phyloP scores from a whole-genome alignment of 768 basidiomycete genomes.

The Mycena rosella region DNA sequence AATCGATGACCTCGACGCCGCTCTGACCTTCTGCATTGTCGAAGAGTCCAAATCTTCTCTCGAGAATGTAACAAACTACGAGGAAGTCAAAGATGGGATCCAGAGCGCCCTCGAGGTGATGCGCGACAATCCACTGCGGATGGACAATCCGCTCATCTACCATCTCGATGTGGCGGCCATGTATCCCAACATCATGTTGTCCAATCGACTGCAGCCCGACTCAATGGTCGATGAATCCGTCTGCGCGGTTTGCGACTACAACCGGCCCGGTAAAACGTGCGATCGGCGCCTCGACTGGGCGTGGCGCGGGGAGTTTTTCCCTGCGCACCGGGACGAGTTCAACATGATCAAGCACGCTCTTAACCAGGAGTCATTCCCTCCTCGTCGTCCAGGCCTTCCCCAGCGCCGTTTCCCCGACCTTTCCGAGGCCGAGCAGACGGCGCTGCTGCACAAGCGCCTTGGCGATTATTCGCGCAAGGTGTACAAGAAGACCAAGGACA shows the following conservation, averaged over 20 bases:
- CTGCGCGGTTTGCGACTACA: constrained; percentile 98
- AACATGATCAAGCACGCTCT: constrained; percentile 99
- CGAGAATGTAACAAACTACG: constrained; percentile 93
- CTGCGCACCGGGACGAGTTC: constrained; percentile 95
- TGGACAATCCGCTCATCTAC: constrained; percentile 96
- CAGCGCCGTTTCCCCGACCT: constrained; percentile 89
- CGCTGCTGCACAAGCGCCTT: constrained; percentile 93
- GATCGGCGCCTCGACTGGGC: constrained; percentile 97
- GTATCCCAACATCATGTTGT: constrained; percentile 99
- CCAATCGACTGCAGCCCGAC: constrained; percentile 97
- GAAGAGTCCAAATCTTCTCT: constrained; percentile 87
- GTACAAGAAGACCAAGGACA: constrained; percentile 98
- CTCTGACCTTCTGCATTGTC: constrained; percentile 87
- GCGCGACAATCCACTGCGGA: constrained; percentile 91
- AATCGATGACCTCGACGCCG: constrained; percentile 94
- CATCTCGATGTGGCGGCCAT: constrained; percentile 99
- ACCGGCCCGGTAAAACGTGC: constrained; percentile 95
- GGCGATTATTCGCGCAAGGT: constrained; percentile 99
- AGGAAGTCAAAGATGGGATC: constrained; percentile 89
- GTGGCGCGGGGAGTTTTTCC: constrained; percentile 99
- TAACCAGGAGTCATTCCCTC: constrained; percentile 93
- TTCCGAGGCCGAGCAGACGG: constrained; percentile 86
- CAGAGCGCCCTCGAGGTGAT: constrained; percentile 83
- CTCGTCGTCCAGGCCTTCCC: constrained; percentile 78
- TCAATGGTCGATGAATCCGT: constrained; percentile 97